Evolutionary conservation across 805 yeast genomes (phyloP).

Genomic region (Lachancea lanzarotensis): DNA sequence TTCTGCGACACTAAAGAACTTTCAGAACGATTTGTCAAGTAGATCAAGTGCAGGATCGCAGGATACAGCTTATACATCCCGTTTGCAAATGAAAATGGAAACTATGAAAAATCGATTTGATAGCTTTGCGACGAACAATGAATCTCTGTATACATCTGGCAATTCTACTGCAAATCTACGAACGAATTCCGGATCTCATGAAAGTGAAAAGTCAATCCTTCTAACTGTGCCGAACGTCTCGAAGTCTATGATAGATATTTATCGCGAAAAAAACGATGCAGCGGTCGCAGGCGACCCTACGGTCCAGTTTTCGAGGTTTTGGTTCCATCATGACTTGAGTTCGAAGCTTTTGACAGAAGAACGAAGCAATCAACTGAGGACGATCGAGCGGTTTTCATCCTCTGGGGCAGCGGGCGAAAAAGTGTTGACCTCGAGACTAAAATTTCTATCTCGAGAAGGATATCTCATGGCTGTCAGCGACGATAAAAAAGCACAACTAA

Average conservation of each 20-base stretch:
- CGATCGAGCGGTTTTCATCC: slow-evolving; percentile 10
- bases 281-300: slow-evolving; percentile 1
- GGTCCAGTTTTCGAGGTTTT: slow-evolving; percentile 5
- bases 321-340: slow-evolving; percentile 13
- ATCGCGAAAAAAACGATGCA: neutral
- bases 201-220: slow-evolving; percentile 1
- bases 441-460: neutral
- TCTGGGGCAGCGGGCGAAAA: slow-evolving; percentile 7
- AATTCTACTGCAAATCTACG: neutral
- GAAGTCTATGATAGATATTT: neutral
- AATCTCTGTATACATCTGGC: neutral
- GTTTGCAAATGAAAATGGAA: slow-evolving; percentile 10
- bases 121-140: slow-evolving; percentile 3
- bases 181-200: slow-evolving; percentile 1
- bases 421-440: slow-evolving; percentile 2
- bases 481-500: neutral
- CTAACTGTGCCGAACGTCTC: neutral
- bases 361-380: slow-evolving; percentile 13
- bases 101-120: slow-evolving; percentile 10
- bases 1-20: slow-evolving; percentile 8
- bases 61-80: slow-evolving; percentile 2
- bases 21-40: slow-evolving; percentile 3
- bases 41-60: slow-evolving; percentile 1
- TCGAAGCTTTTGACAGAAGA: slow-evolving; percentile 14
- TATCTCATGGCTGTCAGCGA: neutral